These are phyloP conservation scores for Saccharomycopsis sp. DNA, from an alignment of 805 yeast species.

Conservation along the genomic window DNA sequence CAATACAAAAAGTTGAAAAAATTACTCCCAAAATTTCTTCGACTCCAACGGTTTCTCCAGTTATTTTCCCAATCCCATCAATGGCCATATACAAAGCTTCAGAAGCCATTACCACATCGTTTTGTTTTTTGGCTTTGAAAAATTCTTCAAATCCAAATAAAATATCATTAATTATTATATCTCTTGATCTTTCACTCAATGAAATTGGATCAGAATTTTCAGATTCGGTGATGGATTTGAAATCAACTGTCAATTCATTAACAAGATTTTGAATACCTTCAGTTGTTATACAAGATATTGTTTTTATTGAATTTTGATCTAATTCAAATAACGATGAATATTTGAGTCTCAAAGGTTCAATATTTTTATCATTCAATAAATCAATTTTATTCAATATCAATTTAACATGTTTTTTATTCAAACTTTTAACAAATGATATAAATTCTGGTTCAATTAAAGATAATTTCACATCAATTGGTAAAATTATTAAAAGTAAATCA, in stretches of 20 bases:
- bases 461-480: conserved; percentile 29
- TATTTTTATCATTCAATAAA: conserved; percentile 23
- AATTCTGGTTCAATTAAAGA: conserved; percentile 26
- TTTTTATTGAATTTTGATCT: conserved; percentile 20
- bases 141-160: conserved; percentile 65
- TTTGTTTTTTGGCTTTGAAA: conserved; percentile 33
- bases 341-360: conserved; percentile 20
- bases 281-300: conserved; percentile 53
- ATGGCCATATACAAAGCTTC: conserved; percentile 66
- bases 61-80: conserved; percentile 84
- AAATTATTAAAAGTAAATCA: conserved; percentile 59
- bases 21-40: conserved; percentile 90
- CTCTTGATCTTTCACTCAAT: conserved; percentile 67
- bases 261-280: conserved; percentile 45
- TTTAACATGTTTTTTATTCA: conserved; percentile 25
- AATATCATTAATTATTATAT: conserved; percentile 66
- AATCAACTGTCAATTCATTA: conserved; percentile 30
- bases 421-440: conserved; percentile 27
- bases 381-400: conserved; percentile 56
- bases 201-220: conserved; percentile 54
- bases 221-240: conserved; percentile 39
- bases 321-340: conserved; percentile 26
- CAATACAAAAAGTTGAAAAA: conserved; percentile 88
- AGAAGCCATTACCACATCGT: conserved; percentile 71
- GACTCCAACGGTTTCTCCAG: conserved; percentile 80